phyloP scores from a whole-genome alignment of 1,284 basidiomycete species.

The Puccinia coronata region DNA sequence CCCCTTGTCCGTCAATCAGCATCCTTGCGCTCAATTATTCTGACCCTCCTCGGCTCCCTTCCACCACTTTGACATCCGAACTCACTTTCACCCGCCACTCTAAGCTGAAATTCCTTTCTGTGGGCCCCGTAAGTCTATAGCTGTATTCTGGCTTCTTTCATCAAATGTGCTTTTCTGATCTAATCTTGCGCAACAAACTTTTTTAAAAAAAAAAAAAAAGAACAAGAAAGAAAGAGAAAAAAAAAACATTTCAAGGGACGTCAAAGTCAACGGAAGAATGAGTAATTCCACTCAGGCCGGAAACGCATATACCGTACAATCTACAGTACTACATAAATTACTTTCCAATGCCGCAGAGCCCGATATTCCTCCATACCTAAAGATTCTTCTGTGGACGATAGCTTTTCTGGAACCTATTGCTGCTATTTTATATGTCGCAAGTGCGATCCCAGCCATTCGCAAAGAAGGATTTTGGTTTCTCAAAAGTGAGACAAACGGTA shows the following conservation, averaged over 20 bases:
- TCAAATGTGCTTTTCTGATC: background rate
- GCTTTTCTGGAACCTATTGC: conserved; percentile 4
- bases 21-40: background rate
- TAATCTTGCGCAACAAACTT: no score
- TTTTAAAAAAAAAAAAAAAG: no score
- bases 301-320: background rate
- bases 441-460: conserved; percentile 6
- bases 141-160: background rate
- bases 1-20: background rate
- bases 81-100: background rate
- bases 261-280: background rate
- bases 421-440: background rate
- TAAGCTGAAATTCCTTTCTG: no score
- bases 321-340: background rate
- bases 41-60: background rate
- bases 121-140: background rate
- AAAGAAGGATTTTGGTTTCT: conserved; percentile 3
- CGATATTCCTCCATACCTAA: background rate
- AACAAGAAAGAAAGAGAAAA: no score
- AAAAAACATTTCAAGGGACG: background rate
- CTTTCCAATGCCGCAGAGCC: background rate
- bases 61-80: background rate
- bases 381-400: background rate
- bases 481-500: conserved; percentile 6
- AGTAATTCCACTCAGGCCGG: background rate